A percentile compares a stretch with the other conserved stretches of the same genome.
These are phyloP conservation scores for Hypoxylon sp. DNA, from an alignment of 2,329 filamentous ascomycete genomes.

Conservation along the genomic window DNA sequence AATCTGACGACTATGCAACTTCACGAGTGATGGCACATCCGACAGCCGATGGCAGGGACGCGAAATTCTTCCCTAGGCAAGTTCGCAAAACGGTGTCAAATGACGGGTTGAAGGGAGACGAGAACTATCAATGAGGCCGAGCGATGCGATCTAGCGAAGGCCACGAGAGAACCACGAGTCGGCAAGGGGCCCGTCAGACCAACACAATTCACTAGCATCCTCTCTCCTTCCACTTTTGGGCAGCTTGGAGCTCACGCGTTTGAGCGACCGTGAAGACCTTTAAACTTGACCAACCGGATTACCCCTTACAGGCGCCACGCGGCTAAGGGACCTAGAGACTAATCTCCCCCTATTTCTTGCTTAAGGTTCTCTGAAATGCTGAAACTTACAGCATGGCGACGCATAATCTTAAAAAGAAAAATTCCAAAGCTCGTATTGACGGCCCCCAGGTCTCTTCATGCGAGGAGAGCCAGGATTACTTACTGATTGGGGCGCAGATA, in stretches of 20 bases:
- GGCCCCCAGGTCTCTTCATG: slow-evolving; percentile 7
- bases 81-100: not conserved
- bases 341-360: slow-evolving; percentile 8
- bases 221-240: not conserved
- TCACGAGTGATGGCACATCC: not conserved
- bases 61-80: not conserved
- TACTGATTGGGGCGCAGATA: slow-evolving; percentile 26
- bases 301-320: not conserved
- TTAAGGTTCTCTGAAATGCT: not conserved
- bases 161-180: slow-evolving; percentile 7
- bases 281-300: not conserved
- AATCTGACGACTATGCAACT: not conserved
- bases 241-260: not conserved
- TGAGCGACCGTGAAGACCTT: not conserved
- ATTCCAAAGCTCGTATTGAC: slow-evolving; percentile 26
- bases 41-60: not conserved
- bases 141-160: not conserved
- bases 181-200: not conserved
- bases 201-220: not conserved
- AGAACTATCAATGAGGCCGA: slow-evolving; percentile 1
- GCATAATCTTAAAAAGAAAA: not conserved
- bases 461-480: slow-evolving; percentile 18
- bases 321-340: not conserved
- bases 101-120: slow-evolving; percentile 1
- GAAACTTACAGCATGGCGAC: not conserved